These are phyloP conservation scores for Penicillium sp. DNA, from an alignment of 2,329 filamentous ascomycete species.

Conservation along the genomic window DNA sequence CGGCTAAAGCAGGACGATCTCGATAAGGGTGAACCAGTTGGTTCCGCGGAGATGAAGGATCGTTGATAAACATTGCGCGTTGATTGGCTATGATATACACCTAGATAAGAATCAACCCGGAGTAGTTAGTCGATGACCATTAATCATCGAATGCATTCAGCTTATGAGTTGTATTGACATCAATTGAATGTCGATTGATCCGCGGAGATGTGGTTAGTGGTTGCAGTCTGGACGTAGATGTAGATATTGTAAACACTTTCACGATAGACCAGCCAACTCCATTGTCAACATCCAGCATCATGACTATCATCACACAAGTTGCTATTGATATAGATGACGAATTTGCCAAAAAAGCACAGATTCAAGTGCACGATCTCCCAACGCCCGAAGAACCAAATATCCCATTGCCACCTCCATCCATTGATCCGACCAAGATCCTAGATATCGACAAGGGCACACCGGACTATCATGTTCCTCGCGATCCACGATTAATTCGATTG, in stretches of 20 bases:
- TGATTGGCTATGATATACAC: slow-evolving; percentile 8
- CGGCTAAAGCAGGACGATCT: slow-evolving; percentile 11
- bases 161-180: neutral
- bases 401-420: slow-evolving; percentile 63
- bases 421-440: slow-evolving; percentile 55
- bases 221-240: neutral
- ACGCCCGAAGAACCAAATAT: slow-evolving; percentile 41
- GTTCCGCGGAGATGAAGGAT: slow-evolving; percentile 17
- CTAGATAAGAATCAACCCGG: slow-evolving; percentile 2
- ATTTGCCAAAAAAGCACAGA: slow-evolving; percentile 18
- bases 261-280: neutral
- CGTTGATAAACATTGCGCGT: neutral
- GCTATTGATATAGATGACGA: slow-evolving; percentile 10
- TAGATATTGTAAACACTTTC: slow-evolving; percentile 1
- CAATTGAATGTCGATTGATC: neutral
- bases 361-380: slow-evolving; percentile 25
- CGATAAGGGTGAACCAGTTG: slow-evolving; percentile 5
- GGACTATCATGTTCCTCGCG: slow-evolving; percentile 72
- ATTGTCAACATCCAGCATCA: slow-evolving; percentile 7
- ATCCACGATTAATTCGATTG: slow-evolving; percentile 73
- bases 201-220: slow-evolving; percentile 7
- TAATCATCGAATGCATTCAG: neutral
- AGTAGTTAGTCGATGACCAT: neutral
- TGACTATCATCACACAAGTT: slow-evolving; percentile 24
- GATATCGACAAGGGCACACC: slow-evolving; percentile 76